Base-by-base conservation (phyloP, 1,284 basidiomycete species). In the Earliella scabrosa region DNA sequence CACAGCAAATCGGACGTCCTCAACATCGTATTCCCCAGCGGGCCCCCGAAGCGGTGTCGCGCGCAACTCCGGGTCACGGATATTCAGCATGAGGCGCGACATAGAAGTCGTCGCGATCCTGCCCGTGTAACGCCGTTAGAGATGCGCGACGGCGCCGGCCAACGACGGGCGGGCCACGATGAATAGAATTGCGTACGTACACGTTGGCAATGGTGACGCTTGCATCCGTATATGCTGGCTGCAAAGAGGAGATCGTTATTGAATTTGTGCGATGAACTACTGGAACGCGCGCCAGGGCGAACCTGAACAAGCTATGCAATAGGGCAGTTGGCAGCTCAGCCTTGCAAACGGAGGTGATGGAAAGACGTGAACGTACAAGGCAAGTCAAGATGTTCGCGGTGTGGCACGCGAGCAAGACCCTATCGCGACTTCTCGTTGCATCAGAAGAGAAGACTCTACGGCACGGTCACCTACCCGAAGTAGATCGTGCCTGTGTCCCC, bases 331-430 rank as follows among this genome's bases (percentile, higher is more conserved):
- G 5, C 21, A 41, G 39, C 39, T 18, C n/a, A 6, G 29, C 29
- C 16, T 18, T 39, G 38, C 38, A 39, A 36, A 13, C 35, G 14
- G 5, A n/a, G 18, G 10, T 20, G 5, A 18, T 18, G 38, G 18
- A 36, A 4, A 7, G 6, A 21, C 4, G 20, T 39, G 6, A n/a
- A 5, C 45, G 13, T 40, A 53, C 52, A 21, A 43, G 10, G 34
- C 45, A 47, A 16, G 45, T 41, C 27, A 53, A 13, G 38, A 53
- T 47, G 27, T 54, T 54, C 2, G 47, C 21, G 10, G 36, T 23
- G 11, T 54, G 34, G n/a, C 38, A 54, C 5, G 47, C n/a, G 4
- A 36, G 32, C 13, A 54, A 40, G 9, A 54, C 31, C 27, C 52
- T 54, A 18, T 7, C n/a, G 24, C 18, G 29, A 11, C 18, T 11